Percentiles rank a stretch among this genome's conserved stretches.
phyloP scores from a whole-genome alignment of 1,284 basidiomycete genomes.

The Sphagnurus paluster region DNA sequence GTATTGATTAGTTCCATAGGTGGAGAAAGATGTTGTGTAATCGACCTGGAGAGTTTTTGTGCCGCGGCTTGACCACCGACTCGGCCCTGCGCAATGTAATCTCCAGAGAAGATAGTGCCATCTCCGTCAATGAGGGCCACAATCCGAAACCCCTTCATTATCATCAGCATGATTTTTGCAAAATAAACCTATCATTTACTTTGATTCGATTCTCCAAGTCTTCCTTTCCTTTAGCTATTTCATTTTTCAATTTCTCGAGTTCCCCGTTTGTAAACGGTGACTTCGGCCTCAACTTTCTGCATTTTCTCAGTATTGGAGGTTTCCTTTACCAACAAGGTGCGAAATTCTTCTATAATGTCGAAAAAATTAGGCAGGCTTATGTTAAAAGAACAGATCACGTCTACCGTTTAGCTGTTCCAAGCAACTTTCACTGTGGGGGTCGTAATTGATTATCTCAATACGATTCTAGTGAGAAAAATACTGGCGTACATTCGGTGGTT shows the following conservation, averaged over 20 bases:
- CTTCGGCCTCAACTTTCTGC: conserved; percentile 35
- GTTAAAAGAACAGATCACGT: conserved; percentile 5
- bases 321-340: conserved; percentile 28
- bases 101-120: conserved; percentile 57
- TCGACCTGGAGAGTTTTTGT: conserved; percentile 47
- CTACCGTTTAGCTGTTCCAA: conserved; percentile 35
- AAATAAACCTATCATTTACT: conserved; percentile 21
- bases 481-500: conserved; percentile 19
- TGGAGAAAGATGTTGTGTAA: conserved; percentile 44
- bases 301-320: conserved; percentile 29
- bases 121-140: conserved; percentile 67
- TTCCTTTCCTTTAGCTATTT: conserved; percentile 36
- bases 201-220: conserved; percentile 40
- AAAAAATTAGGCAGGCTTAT: conserved; percentile 1
- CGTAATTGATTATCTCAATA: neutral
- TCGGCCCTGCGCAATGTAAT: conserved; percentile 53
- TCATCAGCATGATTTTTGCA: neutral
- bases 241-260: conserved; percentile 31
- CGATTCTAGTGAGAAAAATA: neutral
- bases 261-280: conserved; percentile 40
- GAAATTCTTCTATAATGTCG: conserved; percentile 29
- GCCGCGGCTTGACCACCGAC: conserved; percentile 59
- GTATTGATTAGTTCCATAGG: conserved; percentile 42
- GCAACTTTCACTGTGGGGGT: conserved; percentile 22
- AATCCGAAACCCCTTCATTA: conserved; percentile 46